Percentiles rank a stretch among this genome's conserved stretches.
Conservation (phyloP, 1,139 yeast species). For the Saccharomyces uvarum region DNA sequence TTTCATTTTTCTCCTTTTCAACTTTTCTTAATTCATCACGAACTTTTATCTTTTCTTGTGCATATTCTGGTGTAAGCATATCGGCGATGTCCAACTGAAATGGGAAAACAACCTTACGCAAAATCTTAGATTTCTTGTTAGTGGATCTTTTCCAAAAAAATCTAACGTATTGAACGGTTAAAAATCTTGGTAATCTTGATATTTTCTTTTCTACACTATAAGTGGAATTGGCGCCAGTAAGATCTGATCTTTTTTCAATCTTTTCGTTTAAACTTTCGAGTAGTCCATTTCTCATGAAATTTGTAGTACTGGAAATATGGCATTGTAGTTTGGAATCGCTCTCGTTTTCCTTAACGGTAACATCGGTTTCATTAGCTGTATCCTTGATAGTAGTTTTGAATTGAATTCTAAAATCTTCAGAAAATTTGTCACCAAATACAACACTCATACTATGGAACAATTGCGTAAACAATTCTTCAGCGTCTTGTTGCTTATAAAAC, state of each 20-base stretch:
- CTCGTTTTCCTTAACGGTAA: slow-evolving; percentile 49
- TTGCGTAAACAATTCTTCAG: slow-evolving; percentile 91
- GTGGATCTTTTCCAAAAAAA: slow-evolving; percentile 95
- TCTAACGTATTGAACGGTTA: slow-evolving; percentile 87
- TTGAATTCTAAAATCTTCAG: slow-evolving; percentile 57
- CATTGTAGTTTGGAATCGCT: slow-evolving; percentile 70
- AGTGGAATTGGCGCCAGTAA: slow-evolving; percentile 59
- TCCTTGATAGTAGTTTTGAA: slow-evolving; percentile 55
- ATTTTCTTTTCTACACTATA: slow-evolving; percentile 65
- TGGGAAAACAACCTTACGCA: slow-evolving; percentile 91
- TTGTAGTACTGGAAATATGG: slow-evolving; percentile 79
- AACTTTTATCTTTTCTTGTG: slow-evolving; percentile 54
- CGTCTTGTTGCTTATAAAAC: slow-evolving; percentile 87
- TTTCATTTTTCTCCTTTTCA: slow-evolving; percentile 68
- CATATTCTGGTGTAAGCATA: slow-evolving; percentile 68
- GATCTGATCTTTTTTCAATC: slow-evolving; percentile 69
- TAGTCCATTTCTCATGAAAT: slow-evolving; percentile 82
- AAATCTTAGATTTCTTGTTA: slow-evolving; percentile 80
- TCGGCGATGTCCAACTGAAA: slow-evolving; percentile 85
- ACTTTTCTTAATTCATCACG: slow-evolving; percentile 74
- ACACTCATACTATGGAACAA: slow-evolving; percentile 48
- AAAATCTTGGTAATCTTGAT: slow-evolving; percentile 74
- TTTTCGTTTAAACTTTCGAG: slow-evolving; percentile 66
- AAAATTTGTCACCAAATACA: slow-evolving; percentile 40
- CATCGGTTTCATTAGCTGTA: slow-evolving; percentile 49